Percentiles rank a stretch among this genome's conserved stretches.
Conservation (phyloP, 257 asterid genomes). For the Solanum neorickii region DNA sequence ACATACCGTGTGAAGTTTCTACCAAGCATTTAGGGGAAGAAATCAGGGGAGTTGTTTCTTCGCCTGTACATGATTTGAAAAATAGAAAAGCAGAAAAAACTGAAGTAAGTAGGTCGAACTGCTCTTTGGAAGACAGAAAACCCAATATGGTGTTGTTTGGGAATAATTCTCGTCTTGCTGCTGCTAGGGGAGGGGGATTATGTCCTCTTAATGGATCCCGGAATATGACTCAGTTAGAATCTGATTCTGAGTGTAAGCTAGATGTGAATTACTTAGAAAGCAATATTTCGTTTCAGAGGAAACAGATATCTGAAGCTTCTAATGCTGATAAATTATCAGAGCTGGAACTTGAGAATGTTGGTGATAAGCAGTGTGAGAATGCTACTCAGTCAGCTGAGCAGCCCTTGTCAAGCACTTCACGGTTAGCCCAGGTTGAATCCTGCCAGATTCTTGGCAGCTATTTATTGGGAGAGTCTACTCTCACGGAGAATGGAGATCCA, state of each 20-base stretch:
- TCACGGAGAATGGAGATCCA: conserved; percentile 28
- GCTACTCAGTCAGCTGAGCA: conserved; percentile 22
- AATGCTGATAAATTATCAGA: conserved; percentile 14
- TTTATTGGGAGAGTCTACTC: conserved; percentile 39
- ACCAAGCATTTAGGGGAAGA: conserved; percentile 15
- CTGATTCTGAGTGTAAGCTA: conserved; percentile 19
- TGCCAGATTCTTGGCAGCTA: conserved; percentile 39
- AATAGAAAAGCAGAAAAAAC: neutral
- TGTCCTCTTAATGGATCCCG: conserved; percentile 14
- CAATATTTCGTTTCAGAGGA: conserved; percentile 17
- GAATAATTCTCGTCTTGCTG: conserved; percentile 11
- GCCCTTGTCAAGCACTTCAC: conserved; percentile 19
- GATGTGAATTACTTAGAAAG: conserved; percentile 13
- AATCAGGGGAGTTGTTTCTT: conserved; percentile 14
- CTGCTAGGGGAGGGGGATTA: neutral
- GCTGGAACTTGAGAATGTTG: conserved; percentile 12
- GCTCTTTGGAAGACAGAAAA: conserved; percentile 8
- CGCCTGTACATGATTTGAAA: conserved; percentile 11
- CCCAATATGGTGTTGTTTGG: conserved; percentile 7
- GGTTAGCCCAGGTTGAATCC: conserved; percentile 24
- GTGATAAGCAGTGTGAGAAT: conserved; percentile 17
- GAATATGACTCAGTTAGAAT: conserved; percentile 17
- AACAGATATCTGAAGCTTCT: conserved; percentile 20
- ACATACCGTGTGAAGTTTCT: conserved; percentile 9
- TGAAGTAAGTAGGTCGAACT: conserved; percentile 12